Conservation (phyloP, 805 yeast genomes). For the Brettanomyces bruxellensis region DNA sequence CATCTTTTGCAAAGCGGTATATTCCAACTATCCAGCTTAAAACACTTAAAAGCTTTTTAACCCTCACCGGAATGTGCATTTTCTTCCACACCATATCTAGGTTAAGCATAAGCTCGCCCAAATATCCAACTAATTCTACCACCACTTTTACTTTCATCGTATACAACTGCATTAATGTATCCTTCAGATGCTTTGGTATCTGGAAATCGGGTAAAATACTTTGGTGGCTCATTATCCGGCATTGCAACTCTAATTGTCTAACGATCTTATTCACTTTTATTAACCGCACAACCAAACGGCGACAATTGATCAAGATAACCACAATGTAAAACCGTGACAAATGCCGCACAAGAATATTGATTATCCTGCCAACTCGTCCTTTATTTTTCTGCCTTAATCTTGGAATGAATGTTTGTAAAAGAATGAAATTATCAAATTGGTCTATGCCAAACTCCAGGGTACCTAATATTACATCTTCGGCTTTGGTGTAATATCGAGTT, state of each 20-base stretch:
- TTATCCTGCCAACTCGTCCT: slow-evolving; percentile 5
- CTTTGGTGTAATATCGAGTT: slow-evolving; percentile 5
- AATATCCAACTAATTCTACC: slow-evolving; percentile 22
- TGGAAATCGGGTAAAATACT: slow-evolving; percentile 3
- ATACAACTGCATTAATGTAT: slow-evolving; percentile 14
- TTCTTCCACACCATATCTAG: slow-evolving; percentile 16
- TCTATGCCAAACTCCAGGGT: slow-evolving; percentile 17
- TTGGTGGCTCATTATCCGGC: slow-evolving; percentile 7
- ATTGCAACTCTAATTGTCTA: slow-evolving; percentile 15
- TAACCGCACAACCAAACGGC: slow-evolving; percentile 15
- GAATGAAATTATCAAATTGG: slow-evolving; percentile 21
- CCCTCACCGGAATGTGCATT: slow-evolving; percentile 13
- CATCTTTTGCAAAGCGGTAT: slow-evolving; percentile 21
- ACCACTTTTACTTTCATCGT: slow-evolving; percentile 17
- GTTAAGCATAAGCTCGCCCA: slow-evolving; percentile 23
- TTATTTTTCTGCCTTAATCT: not conserved
- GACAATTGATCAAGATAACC: slow-evolving; percentile 20
- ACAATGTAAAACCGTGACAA: slow-evolving; percentile 21
- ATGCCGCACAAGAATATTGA: slow-evolving; percentile 13
- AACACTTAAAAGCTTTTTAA: slow-evolving; percentile 14
- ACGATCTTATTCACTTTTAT: slow-evolving; percentile 16
- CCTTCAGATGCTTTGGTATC: slow-evolving; percentile 6
- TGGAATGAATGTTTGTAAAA: slow-evolving; percentile 20
- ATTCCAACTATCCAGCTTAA: slow-evolving; percentile 23
- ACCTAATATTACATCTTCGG: slow-evolving; percentile 13